Evolutionary conservation across 805 yeast species (phyloP).

Genomic region (Sporopachydermia lactativora): DNA sequence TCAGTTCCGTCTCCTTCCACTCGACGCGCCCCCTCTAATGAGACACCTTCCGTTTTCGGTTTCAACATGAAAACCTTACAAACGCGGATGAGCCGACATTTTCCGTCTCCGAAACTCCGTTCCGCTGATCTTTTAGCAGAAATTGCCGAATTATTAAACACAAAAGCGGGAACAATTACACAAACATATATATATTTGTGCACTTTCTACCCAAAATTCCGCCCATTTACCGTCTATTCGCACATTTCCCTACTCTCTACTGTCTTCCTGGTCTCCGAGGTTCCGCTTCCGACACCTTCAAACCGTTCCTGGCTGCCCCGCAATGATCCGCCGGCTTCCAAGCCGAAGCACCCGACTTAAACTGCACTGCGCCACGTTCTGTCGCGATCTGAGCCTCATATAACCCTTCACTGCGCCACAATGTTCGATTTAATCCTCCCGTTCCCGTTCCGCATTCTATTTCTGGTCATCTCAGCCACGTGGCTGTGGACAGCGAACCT

Average conservation of each 20-base stretch:
- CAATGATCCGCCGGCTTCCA: background rate
- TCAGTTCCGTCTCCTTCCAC: too few relatives aligned
- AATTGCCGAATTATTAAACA: too few relatives aligned
- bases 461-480: conserved; percentile 34
- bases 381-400: conserved; percentile 14
- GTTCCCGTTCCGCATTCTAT: conserved; percentile 23
- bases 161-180: too few relatives aligned
- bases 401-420: conserved; percentile 10
- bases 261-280: conserved; percentile 16
- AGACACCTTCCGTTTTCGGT: too few relatives aligned
- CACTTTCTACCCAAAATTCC: too few relatives aligned
- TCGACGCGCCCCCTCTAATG: too few relatives aligned
- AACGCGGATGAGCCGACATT: too few relatives aligned
- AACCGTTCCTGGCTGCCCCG: background rate
- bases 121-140: too few relatives aligned
- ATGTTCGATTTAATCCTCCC: background rate
- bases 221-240: too few relatives aligned
- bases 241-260: conserved; percentile 1
- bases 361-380: conserved; percentile 13
- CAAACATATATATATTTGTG: too few relatives aligned
- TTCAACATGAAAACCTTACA: too few relatives aligned
- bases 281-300: conserved; percentile 12
- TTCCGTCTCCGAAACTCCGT: too few relatives aligned
- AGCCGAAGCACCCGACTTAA: conserved; percentile 14
- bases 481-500: conserved; percentile 40